These are phyloP conservation scores for Stromatinia cepivora DNA, from an alignment of 2,329 filamentous ascomycete species.

Conservation along the genomic window DNA sequence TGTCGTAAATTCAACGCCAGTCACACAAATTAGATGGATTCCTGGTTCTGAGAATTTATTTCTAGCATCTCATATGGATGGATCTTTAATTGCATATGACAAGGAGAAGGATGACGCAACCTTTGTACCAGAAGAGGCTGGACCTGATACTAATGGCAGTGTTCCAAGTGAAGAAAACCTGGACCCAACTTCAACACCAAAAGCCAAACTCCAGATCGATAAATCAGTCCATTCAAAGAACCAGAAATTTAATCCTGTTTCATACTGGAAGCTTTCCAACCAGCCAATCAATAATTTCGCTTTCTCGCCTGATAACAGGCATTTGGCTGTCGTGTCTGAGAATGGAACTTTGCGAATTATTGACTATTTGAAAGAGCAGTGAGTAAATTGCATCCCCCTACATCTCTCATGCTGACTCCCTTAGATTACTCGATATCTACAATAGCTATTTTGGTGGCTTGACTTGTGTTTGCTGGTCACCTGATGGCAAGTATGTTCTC, in stretches of 20 bases:
- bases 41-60: conserved; percentile 93
- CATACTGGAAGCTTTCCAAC: conserved; percentile 89
- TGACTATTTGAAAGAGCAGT: conserved; percentile 90
- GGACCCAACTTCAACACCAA: conserved; percentile 36
- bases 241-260: conserved; percentile 89
- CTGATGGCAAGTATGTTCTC: conserved; percentile 91
- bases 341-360: conserved; percentile 88
- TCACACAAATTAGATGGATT: conserved; percentile 89
- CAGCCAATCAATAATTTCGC: conserved; percentile 88
- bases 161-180: conserved; percentile 37
- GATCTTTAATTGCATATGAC: conserved; percentile 88
- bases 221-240: conserved; percentile 94
- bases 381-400: conserved; percentile 41
- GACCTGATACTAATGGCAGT: conserved; percentile 37
- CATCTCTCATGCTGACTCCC: conserved; percentile 26
- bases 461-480: conserved; percentile 94
- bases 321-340: conserved; percentile 87
- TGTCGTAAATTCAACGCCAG: conserved; percentile 80
- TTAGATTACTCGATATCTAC: conserved; percentile 80
- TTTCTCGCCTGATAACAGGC: conserved; percentile 85
- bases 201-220: conserved; percentile 64
- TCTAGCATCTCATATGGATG: conserved; percentile 88
- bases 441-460: conserved; percentile 92
- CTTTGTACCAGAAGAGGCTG: conserved; percentile 69
- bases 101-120: conserved; percentile 91